phyloP scores from a whole-genome alignment of 257 asterid species.

The Scutellaria barbata region DNA sequence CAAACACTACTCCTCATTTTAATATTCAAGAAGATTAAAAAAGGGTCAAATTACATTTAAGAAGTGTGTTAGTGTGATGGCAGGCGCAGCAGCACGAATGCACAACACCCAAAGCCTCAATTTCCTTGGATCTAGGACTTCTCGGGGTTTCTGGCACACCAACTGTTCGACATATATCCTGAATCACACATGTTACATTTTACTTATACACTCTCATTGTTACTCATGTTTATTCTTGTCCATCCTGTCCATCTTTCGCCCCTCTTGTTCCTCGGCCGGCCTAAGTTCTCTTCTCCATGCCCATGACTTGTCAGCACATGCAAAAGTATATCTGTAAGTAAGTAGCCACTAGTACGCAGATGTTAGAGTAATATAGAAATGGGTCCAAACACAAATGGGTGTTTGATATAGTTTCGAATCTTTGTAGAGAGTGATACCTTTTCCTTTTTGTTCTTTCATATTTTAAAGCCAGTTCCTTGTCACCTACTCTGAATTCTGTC shows the following conservation, averaged over 20 bases:
- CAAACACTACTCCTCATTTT: too few species aligned
- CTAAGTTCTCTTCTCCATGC: constrained; percentile 28
- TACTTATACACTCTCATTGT: constrained; percentile 46
- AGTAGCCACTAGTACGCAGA: constrained; percentile 9
- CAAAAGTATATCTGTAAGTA: background rate
- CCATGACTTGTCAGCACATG: constrained; percentile 29
- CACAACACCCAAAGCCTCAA: constrained; percentile 38
- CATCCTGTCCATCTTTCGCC: constrained; percentile 50
- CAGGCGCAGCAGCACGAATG: constrained; percentile 21
- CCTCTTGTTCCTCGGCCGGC: constrained; percentile 43
- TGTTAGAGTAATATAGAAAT: constrained; percentile 16
- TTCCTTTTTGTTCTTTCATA: constrained; percentile 22
- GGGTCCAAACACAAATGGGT: constrained; percentile 30
- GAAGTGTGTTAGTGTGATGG: background rate
- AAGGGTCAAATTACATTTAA: too few species aligned
- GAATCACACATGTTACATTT: constrained; percentile 24
- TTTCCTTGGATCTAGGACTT: constrained; percentile 34
- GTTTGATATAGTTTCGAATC: constrained; percentile 41
- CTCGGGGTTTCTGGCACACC: constrained; percentile 36
- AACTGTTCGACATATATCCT: constrained; percentile 65
- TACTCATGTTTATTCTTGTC: constrained; percentile 49
- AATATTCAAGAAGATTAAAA: too few species aligned
- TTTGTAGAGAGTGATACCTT: constrained; percentile 39
- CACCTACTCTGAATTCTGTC: constrained; percentile 38
- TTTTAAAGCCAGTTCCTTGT: constrained; percentile 28